Conservation (phyloP, 1,284 basidiomycete species). For the Hemileia vastatrix region DNA sequence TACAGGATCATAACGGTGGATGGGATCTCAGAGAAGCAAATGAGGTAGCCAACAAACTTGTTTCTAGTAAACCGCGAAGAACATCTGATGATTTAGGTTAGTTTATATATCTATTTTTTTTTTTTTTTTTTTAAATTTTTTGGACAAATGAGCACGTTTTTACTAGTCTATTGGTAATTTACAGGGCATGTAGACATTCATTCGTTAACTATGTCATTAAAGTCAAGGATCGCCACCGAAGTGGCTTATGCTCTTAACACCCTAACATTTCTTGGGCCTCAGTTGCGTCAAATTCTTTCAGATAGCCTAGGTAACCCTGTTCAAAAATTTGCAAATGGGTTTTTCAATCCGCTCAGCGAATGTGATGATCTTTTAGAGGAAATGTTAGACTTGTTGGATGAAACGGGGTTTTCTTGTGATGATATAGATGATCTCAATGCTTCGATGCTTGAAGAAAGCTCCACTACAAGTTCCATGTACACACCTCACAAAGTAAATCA, state of each 20-base stretch:
- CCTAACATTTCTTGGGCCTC: constrained; percentile 70
- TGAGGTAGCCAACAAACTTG: constrained; percentile 52
- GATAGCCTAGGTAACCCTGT: too few species aligned
- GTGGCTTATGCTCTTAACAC: constrained; percentile 82
- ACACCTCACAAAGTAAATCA: neutral
- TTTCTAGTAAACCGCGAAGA: constrained; percentile 54
- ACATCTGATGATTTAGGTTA: constrained; percentile 64
- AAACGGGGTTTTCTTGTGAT: constrained; percentile 56
- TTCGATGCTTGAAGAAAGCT: neutral
- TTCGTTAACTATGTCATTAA: constrained; percentile 74
- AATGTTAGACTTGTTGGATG: constrained; percentile 73
- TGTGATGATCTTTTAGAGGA: constrained; percentile 78
- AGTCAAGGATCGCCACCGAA: constrained; percentile 72
- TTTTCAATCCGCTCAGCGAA: constrained; percentile 59
- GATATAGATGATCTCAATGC: neutral
- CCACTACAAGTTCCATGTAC: neutral
- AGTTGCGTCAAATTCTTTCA: constrained; percentile 59
- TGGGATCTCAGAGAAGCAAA: constrained; percentile 68
- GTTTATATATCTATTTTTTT: constrained; percentile 5
- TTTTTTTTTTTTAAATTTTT: constrained; percentile 13
- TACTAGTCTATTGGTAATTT: constrained; percentile 26
- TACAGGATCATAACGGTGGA: constrained; percentile 69
- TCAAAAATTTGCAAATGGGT: too few species aligned
- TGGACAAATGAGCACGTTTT: constrained; percentile 22
- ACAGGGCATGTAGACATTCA: constrained; percentile 71